Evolutionary conservation across 2,329 filamentous ascomycete species (phyloP), one percentile per base, ranked within the genome.

Genomic region (Allantophomopsis lycopodina): DNA sequence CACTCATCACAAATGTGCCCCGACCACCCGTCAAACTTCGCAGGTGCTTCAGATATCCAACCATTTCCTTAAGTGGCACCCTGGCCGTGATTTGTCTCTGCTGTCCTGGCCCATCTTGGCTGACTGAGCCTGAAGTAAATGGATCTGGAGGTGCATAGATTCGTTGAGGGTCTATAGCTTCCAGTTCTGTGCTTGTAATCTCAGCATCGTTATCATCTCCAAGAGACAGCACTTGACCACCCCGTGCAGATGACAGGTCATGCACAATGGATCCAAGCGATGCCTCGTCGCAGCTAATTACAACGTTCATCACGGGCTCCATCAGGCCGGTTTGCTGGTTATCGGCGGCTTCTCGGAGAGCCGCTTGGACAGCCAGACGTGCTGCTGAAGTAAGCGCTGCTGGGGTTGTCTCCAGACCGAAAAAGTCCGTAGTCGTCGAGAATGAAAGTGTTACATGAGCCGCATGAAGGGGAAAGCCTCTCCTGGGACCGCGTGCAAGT

Each of bases 31-130:
- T 98, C 64, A 94, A 71, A 60, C 85, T 88, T 39, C 91, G 69
- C 46, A 98, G 61, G 55, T 93, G 84, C 56, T 86, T 85, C 50
- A 96, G 67, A 59, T 96, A 98, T 33, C 89, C 84, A 30, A 96
- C 79, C 85, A 96, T 95, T 60, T 96, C 89, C 61, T 91, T 93
- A 51, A 96, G 68, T 23, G 91, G 91, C 20, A 96, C 89, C 51
- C 83, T 77, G 16, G 88, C 91, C 10, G 81, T 78, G 48, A 98
- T 85, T 37, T 80, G 69, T 41, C 70, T 59, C 42, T 76, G 73
- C 23, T 68, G 59, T 4, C 55, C 53, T 28, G 53, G 48, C 3
- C 71, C 42, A 70, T 64, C 62, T 64, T 67, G 35, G 66, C 62
- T 40, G 62, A 60, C 28, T 60, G 62, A 31, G 60, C 66, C 49